A percentile compares a stretch with the other conserved stretches of the same genome.
phyloP scores from a whole-genome alignment of 805 yeast species.

The Candida morakotiae region DNA sequence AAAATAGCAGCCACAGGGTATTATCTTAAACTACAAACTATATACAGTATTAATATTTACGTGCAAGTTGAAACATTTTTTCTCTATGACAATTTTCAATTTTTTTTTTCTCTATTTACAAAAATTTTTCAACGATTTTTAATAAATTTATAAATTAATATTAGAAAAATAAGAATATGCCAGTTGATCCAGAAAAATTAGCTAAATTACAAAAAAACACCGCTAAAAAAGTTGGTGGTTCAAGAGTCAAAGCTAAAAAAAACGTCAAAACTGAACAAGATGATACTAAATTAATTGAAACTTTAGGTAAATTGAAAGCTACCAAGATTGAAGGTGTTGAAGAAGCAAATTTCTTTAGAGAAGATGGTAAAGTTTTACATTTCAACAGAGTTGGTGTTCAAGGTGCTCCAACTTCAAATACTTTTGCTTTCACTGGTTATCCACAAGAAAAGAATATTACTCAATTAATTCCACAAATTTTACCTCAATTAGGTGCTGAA shows the following conservation, averaged over 20 bases:
- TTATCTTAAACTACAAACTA: neutral
- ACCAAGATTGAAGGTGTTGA: conserved; percentile 85
- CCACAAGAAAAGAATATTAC: conserved; percentile 90
- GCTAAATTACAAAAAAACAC: conserved; percentile 87
- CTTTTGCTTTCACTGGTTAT: conserved; percentile 91
- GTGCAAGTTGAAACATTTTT: neutral
- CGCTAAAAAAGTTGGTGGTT: conserved; percentile 73
- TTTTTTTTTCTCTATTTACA: neutral
- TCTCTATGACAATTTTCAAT: neutral
- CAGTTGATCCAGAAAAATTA: conserved; percentile 89
- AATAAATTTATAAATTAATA: no score
- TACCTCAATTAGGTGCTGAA: conserved; percentile 96
- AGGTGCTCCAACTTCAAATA: conserved; percentile 85
- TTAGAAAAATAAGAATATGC: no score
- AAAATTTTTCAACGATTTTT: conserved; percentile 11
- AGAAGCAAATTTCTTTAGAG: conserved; percentile 97
- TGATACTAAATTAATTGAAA: conserved; percentile 85
- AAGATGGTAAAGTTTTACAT: conserved; percentile 93
- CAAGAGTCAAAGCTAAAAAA: conserved; percentile 92
- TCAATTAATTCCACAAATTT: conserved; percentile 89
- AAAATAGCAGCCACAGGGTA: neutral
- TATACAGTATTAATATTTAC: neutral
- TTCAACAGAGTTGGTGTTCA: conserved; percentile 96
- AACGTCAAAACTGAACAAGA: conserved; percentile 68
- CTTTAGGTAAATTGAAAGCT: conserved; percentile 85